phyloP scores from a whole-genome alignment of 2,329 filamentous ascomycete species.

The Pezicula radicicola region DNA sequence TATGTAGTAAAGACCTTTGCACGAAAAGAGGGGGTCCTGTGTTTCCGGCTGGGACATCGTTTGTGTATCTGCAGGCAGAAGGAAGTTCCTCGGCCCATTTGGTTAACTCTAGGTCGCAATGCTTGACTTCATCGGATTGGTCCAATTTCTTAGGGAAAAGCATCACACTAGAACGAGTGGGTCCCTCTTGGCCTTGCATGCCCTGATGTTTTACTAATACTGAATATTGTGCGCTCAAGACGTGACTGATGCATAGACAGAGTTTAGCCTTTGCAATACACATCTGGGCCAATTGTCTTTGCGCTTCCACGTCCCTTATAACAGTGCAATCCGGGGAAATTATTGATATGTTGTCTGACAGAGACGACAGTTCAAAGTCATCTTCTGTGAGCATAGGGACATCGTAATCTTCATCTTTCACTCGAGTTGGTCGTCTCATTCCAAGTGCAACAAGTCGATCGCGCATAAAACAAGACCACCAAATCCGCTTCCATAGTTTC shows the following conservation, averaged over 20 bases:
- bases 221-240: slow-evolving; percentile 88
- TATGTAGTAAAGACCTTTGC: slow-evolving; percentile 83
- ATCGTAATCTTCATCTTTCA: slow-evolving; percentile 91
- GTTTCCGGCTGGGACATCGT: slow-evolving; percentile 50
- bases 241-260: slow-evolving; percentile 84
- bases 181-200: slow-evolving; percentile 71
- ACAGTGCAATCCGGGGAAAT: slow-evolving; percentile 69
- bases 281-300: slow-evolving; percentile 78
- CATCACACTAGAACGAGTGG: slow-evolving; percentile 74
- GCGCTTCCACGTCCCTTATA: slow-evolving; percentile 67
- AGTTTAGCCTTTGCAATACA: slow-evolving; percentile 91
- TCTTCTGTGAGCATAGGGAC: slow-evolving; percentile 82
- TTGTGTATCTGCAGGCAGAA: slow-evolving; percentile 66
- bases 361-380: slow-evolving; percentile 76
- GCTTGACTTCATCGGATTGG: slow-evolving; percentile 73
- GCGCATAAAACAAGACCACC: slow-evolving; percentile 97
- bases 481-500: slow-evolving; percentile 89
- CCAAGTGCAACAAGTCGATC: slow-evolving; percentile 89
- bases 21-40: slow-evolving; percentile 59
- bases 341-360: slow-evolving; percentile 65
- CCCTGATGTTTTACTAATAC: slow-evolving; percentile 82
- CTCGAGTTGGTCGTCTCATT: slow-evolving; percentile 88
- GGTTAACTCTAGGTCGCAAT: slow-evolving; percentile 75
- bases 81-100: slow-evolving; percentile 75
- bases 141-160: slow-evolving; percentile 84